Conservation (phyloP, 129 eudicot genomes). For the Rutidosis leptorrhynchoides region DNA sequence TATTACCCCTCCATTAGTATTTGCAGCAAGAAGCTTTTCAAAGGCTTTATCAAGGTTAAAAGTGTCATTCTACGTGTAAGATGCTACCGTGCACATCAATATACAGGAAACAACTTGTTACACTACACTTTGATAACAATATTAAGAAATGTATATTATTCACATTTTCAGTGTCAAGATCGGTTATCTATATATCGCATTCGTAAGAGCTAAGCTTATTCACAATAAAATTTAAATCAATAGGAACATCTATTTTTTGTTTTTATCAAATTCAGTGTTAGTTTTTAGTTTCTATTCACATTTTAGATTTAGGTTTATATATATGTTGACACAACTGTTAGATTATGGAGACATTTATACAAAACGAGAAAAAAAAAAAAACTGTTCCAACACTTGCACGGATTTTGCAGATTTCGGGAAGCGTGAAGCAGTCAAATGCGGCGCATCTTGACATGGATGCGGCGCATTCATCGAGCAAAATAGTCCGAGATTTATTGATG, state of each 20-base stretch:
- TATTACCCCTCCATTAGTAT: conserved; percentile 21
- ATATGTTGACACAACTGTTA: too few relatives aligned
- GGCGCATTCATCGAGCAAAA: too few relatives aligned
- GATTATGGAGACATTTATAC: too few relatives aligned
- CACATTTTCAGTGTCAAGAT: conserved; percentile 16
- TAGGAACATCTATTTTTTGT: neutral
- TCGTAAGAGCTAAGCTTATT: conserved; percentile 26
- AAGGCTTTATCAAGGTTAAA: conserved; percentile 25
- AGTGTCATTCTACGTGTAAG: conserved; percentile 22
- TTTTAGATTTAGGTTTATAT: too few relatives aligned
- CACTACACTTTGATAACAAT: conserved; percentile 7
- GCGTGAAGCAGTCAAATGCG: too few relatives aligned
- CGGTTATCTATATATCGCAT: conserved; percentile 29
- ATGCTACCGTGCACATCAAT: conserved; percentile 28
- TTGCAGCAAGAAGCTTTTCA: conserved; percentile 11
- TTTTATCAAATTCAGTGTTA: neutral
- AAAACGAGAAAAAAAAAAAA: too few relatives aligned
- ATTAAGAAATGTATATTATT: conserved; percentile 3
- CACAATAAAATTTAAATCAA: conserved; percentile 22
- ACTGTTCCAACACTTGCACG: too few relatives aligned
- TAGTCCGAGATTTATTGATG: too few relatives aligned
- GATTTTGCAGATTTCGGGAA: too few relatives aligned
- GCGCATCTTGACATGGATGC: too few relatives aligned
- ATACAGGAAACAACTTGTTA: conserved; percentile 34
- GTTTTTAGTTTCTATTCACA: neutral